These are phyloP conservation scores for Vitis hybrid DNA, from an alignment of 177 flowering plant species.

Conservation along the genomic window DNA sequence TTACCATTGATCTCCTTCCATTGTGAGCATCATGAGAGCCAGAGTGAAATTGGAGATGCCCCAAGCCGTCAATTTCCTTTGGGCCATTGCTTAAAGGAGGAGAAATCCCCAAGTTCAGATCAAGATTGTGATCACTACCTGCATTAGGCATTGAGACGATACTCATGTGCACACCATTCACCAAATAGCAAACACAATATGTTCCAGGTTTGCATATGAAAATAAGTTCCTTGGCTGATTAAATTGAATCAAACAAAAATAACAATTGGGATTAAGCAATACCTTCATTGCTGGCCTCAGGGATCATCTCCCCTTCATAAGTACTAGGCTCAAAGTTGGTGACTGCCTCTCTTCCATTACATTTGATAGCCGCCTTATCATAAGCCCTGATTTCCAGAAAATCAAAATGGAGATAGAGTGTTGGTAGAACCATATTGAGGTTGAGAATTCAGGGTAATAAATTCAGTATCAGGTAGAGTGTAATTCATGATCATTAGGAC, in stretches of 20 bases:
- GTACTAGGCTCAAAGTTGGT: constrained; percentile 86
- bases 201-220: background rate
- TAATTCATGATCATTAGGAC: constrained; percentile 49
- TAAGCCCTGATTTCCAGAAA: constrained; percentile 74
- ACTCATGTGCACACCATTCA: background rate
- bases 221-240: background rate
- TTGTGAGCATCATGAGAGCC: constrained; percentile 32
- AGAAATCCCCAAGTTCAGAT: constrained; percentile 76
- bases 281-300: constrained; percentile 54
- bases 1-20: constrained; percentile 49
- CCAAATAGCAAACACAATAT: background rate
- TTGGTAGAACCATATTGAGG: constrained; percentile 33
- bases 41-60: constrained; percentile 22
- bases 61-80: constrained; percentile 26
- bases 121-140: constrained; percentile 62
- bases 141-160: constrained; percentile 12
- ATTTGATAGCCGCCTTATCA: constrained; percentile 91
- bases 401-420: constrained; percentile 29
- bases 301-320: constrained; percentile 54
- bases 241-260: background rate
- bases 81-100: constrained; percentile 28
- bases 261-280: background rate
- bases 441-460: constrained; percentile 32
- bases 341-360: constrained; percentile 89
- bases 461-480: constrained; percentile 31